Base-by-base conservation (phyloP, 78 protist genomes). In the Cavenderia fasciculata region DNA sequence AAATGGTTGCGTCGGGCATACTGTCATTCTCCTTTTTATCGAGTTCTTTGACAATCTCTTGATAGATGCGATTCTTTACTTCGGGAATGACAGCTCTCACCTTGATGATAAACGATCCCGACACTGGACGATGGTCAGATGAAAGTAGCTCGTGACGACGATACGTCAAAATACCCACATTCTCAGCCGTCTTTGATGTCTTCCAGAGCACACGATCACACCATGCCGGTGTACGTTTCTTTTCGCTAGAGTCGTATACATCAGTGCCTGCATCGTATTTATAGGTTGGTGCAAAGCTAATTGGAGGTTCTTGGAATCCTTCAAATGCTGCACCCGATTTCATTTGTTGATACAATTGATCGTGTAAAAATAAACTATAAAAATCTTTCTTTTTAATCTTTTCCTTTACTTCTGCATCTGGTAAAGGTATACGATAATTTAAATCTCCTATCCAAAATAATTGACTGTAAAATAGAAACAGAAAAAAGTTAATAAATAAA, bases 401-500 rank as follows among this genome's bases (percentile, higher is more conserved):
- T 4, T 56, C 85, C 29, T 46, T 72, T 14, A 94, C 85, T 18
- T 92, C 95, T 18, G 10, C 38, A 62, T 87, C 93, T 31, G 95
- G 82, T 40, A 75, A 25, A 27, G 86, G 92, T 71, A 97, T 59
- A 57, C 98, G 86, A 85, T 95, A 97, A 74, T 97, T 97, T 74
- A 97, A 77, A 77, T 97, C 98, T 44, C 98, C 98, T 21, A 97
- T 25, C 98, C 97, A 97, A 70, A 97, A 90, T 11, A 96, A 63
- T 51, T 56, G 56, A 72, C 77, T 65, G 56, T 27, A n/a, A 43
- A 21, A 40, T 47, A 29, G 12, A 31, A 23, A 21, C 4, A 34
- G 8, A 18, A 18, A 59, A 21, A 76, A n/a, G 2, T 1, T 38
- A 57, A 52, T 43, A 2, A 52, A 27, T 8, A 23, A 21, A 82